Percentiles rank a stretch among this genome's conserved stretches.
Evolutionary conservation across 2,329 filamentous ascomycete species (phyloP).

Genomic region (Aspergillus sp.): DNA sequence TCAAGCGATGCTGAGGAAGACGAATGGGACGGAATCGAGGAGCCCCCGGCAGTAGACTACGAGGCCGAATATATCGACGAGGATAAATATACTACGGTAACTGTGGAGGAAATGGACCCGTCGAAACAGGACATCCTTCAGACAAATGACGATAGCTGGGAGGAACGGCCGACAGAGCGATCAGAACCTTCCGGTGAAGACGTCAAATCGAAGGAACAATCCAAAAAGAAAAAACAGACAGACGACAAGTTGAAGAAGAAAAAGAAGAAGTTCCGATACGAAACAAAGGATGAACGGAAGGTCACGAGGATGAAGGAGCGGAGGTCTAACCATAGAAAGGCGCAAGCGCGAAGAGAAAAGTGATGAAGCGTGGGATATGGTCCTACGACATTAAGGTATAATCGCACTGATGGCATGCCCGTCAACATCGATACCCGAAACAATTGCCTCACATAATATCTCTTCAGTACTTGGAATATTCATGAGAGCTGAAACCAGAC

Average conservation of each 20-base stretch:
- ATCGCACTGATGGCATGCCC: neutral
- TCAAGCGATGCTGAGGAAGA: constrained; percentile 41
- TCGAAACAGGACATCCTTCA: constrained; percentile 71
- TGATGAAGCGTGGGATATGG: constrained; percentile 14
- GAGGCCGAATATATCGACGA: constrained; percentile 97
- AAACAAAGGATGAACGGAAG: constrained; percentile 79
- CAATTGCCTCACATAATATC: constrained; percentile 10
- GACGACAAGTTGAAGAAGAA: constrained; percentile 67
- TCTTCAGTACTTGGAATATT: constrained; percentile 17
- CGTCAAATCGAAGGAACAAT: constrained; percentile 28
- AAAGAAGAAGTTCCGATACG: constrained; percentile 91
- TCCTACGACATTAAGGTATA: neutral
- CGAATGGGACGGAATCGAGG: constrained; percentile 65
- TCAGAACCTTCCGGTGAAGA: constrained; percentile 30
- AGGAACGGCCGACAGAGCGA: constrained; percentile 24
- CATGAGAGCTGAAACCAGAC: constrained; percentile 10
- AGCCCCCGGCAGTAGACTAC: constrained; percentile 63
- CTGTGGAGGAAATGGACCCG: constrained; percentile 82
- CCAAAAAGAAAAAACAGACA: constrained; percentile 50
- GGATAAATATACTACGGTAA: constrained; percentile 92
- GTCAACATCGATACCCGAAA: neutral
- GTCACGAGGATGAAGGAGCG: constrained; percentile 61
- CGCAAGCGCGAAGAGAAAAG: constrained; percentile 52
- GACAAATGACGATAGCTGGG: constrained; percentile 37
- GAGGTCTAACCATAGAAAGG: constrained; percentile 68